Conservation (phyloP, 805 yeast genomes). For the Suhomyces canberraensis region DNA sequence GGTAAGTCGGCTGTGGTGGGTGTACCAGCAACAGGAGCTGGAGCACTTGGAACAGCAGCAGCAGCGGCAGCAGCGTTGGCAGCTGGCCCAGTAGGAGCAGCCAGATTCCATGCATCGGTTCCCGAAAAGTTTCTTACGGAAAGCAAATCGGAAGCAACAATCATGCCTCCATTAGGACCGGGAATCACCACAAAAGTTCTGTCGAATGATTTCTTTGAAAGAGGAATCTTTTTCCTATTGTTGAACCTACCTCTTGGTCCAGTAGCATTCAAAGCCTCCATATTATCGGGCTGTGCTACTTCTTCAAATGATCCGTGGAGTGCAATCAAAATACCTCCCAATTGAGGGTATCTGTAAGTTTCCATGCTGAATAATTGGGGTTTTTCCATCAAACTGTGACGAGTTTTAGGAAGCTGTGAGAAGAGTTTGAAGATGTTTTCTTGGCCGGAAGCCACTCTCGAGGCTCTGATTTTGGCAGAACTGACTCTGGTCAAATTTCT, state of each 20-base stretch:
- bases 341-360: slow-evolving; percentile 64
- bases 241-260: slow-evolving; percentile 14
- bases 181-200: slow-evolving; percentile 77
- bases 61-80: slow-evolving; percentile 6
- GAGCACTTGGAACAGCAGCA: slow-evolving; percentile 10
- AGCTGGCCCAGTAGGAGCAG: slow-evolving; percentile 5
- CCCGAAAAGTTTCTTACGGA: slow-evolving; percentile 61
- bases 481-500: slow-evolving; percentile 71
- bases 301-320: slow-evolving; percentile 88
- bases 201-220: slow-evolving; percentile 76
- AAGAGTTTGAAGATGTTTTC: slow-evolving; percentile 62
- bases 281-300: slow-evolving; percentile 49
- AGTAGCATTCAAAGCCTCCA: slow-evolving; percentile 15
- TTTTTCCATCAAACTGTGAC: slow-evolving; percentile 61
- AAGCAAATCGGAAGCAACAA: slow-evolving; percentile 85
- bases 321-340: slow-evolving; percentile 72
- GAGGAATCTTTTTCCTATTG: slow-evolving; percentile 25
- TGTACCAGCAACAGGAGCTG: slow-evolving; percentile 12
- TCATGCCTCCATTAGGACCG: slow-evolving; percentile 61
- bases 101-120: slow-evolving; percentile 51
- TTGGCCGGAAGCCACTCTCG: slow-evolving; percentile 65
- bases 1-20: slow-evolving; percentile 46
- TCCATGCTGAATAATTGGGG: slow-evolving; percentile 77
- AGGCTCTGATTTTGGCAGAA: slow-evolving; percentile 50
- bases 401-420: slow-evolving; percentile 69